Evolutionary conservation across 1,284 basidiomycete genomes (phyloP).

Genomic region (Ceratobasidium sp.): DNA sequence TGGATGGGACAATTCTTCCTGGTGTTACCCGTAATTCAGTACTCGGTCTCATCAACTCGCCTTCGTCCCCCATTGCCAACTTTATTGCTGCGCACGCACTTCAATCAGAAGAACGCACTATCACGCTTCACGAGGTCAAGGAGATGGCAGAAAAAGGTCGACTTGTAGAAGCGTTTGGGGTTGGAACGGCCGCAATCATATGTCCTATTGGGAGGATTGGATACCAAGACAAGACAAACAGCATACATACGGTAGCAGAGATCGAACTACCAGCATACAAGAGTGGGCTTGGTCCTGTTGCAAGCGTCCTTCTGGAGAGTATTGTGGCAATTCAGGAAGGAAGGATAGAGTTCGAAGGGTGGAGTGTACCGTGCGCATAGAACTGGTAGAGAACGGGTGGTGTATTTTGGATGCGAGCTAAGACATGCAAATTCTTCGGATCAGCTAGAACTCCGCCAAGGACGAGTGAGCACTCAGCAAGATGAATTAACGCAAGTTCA

Average conservation of each 20-base stretch:
- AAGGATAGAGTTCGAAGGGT: constrained; percentile 31
- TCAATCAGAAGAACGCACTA: constrained; percentile 68
- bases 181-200: constrained; percentile 90
- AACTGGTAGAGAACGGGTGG: neutral
- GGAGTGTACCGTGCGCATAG: constrained; percentile 21
- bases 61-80: constrained; percentile 25
- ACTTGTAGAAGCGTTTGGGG: constrained; percentile 68
- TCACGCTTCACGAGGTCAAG: constrained; percentile 74
- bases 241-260: constrained; percentile 60
- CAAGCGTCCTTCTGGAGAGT: constrained; percentile 84
- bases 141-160: constrained; percentile 64
- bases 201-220: constrained; percentile 87
- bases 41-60: constrained; percentile 63
- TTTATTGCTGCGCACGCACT: constrained; percentile 57
- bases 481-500: too few species aligned
- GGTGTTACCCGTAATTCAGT: constrained; percentile 82
- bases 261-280: constrained; percentile 86
- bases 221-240: constrained; percentile 75
- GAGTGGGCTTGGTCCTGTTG: constrained; percentile 89
- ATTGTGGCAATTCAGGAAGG: constrained; percentile 94
- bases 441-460: too few species aligned
- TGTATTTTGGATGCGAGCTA: too few species aligned
- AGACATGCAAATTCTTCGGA: too few species aligned
- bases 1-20: constrained; percentile 81
- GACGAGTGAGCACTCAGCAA: too few species aligned